Base-by-base conservation (phyloP, 352 stramenopile species). In the Phytopythium ostracodes region DNA sequence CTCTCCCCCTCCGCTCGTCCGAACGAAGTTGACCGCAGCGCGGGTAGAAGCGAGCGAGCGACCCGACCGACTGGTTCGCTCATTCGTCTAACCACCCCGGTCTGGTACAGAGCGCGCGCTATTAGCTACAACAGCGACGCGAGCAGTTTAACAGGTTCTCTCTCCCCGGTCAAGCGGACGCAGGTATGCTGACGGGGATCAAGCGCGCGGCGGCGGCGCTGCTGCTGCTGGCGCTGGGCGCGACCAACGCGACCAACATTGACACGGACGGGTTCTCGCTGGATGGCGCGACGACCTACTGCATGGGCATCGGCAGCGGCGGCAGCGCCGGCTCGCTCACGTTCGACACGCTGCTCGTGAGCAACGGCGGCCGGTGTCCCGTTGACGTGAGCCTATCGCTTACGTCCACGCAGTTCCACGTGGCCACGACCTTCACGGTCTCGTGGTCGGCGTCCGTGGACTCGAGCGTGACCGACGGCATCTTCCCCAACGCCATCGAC, bases 201-300 rank as follows among this genome's bases (percentile, higher is more conserved):
- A 7, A 5, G 12, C 47, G 47, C 47, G 47, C 47, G 7, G 25
- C 47, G 24, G 47, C 25, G 25, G 25, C 25, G 47, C 14, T 24
- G 47, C 47, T 54, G 58, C 35, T 57, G 31, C 31, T 57, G 50
- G 59, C 59, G 1, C 44, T 47, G 14, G 54, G 54, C n/a, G 61
- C 66, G 36, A 49, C 55, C 5, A 36, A 15, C 36, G 76, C 62
- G 14, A 64, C 62, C 35, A 79, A 85, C 63, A 83, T 92, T 24
- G 84, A 92, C 63, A 72, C 71, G 51, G 55, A 60, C 38, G 81
- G 80, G 17, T 93, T 87, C 58, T 75, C 68, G 27, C 65, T 78
- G 44, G 80, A 93, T 55, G 81, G 84, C 38, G 33, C 64, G 6
- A 87, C 78, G 25, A 93, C 84, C 10, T 93, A 93, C 66, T 93